phyloP scores from a whole-genome alignment of 176 grass and related monocot genomes.

The Hordeum vulgare region DNA sequence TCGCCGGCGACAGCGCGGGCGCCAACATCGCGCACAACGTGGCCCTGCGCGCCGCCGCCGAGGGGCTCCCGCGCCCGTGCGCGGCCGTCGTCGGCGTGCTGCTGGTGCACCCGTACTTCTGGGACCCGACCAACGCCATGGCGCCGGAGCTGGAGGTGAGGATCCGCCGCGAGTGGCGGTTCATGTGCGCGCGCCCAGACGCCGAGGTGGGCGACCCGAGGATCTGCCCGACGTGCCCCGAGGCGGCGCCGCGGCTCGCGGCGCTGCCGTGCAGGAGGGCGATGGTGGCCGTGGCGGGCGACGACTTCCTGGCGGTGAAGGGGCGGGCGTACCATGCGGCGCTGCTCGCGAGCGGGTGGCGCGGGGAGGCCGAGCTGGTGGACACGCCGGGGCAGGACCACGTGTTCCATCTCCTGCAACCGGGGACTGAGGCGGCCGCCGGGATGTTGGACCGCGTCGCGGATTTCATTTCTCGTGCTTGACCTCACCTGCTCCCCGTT shows the following conservation, averaged over 20 bases:
- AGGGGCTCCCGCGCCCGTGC: background rate
- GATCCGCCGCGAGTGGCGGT: slow-evolving; percentile 36
- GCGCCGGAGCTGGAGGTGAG: background rate
- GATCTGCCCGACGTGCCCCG: slow-evolving; percentile 4
- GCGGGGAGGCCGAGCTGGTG: slow-evolving; percentile 34
- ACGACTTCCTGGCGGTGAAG: slow-evolving; percentile 42
- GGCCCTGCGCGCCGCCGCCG: slow-evolving; percentile 29
- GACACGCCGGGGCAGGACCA: slow-evolving; percentile 29
- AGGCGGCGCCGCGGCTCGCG: background rate
- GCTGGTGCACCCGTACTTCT: slow-evolving; percentile 44
- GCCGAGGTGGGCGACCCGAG: slow-evolving; percentile 19
- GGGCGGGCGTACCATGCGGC: slow-evolving; percentile 31
- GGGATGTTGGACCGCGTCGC: slow-evolving; percentile 5
- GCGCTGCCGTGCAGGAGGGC: slow-evolving; percentile 23
- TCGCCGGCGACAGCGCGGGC: slow-evolving; percentile 56
- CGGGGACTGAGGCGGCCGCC: slow-evolving; percentile 8
- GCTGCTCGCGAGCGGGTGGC: slow-evolving; percentile 32
- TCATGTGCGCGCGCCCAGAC: slow-evolving; percentile 16
- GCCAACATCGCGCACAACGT: slow-evolving; percentile 60
- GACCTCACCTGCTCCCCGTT: background rate
- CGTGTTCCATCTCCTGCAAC: slow-evolving; percentile 22
- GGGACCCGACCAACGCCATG: slow-evolving; percentile 44
- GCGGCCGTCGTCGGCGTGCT: slow-evolving; percentile 30
- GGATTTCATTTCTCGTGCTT: slow-evolving; percentile 13
- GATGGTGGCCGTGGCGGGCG: slow-evolving; percentile 26